These are phyloP conservation scores for Carallia brachiata DNA, from an alignment of 345 rosid species.

Conservation along the genomic window DNA sequence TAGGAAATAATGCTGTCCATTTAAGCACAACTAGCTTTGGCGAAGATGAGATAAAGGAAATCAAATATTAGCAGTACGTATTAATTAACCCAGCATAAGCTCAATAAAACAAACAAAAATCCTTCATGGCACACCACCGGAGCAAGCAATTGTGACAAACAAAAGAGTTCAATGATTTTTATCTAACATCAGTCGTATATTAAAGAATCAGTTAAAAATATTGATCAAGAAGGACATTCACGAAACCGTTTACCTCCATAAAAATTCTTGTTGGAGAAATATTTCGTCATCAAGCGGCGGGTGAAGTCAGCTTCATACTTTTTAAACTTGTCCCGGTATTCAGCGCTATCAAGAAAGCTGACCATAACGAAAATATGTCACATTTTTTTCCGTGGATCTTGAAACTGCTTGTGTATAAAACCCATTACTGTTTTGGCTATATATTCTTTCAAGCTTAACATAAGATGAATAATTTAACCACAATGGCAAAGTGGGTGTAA, in stretches of 20 bases:
- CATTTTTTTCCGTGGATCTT: background rate
- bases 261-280: slow-evolving; percentile 57
- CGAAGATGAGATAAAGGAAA: background rate
- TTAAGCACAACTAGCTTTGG: background rate
- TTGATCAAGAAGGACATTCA: background rate
- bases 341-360: slow-evolving; percentile 33
- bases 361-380: slow-evolving; percentile 3
- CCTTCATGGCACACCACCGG: no score
- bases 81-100: no score
- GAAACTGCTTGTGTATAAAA: background rate
- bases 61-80: no score
- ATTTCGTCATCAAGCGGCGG: slow-evolving; percentile 48
- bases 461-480: background rate
- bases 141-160: no score
- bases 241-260: slow-evolving; percentile 53
- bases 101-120: no score
- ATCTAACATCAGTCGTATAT: no score
- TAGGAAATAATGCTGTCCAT: background rate
- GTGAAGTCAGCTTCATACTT: slow-evolving; percentile 61
- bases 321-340: slow-evolving; percentile 50
- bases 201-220: background rate
- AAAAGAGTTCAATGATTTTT: background rate
- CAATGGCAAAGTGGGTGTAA: background rate
- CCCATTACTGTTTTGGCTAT: background rate
- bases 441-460: background rate